A percentile compares a stretch with the other conserved stretches of the same genome.
These are phyloP conservation scores for Colletotrichum scovillei DNA, from an alignment of 2,329 filamentous ascomycete species.

Conservation along the genomic window DNA sequence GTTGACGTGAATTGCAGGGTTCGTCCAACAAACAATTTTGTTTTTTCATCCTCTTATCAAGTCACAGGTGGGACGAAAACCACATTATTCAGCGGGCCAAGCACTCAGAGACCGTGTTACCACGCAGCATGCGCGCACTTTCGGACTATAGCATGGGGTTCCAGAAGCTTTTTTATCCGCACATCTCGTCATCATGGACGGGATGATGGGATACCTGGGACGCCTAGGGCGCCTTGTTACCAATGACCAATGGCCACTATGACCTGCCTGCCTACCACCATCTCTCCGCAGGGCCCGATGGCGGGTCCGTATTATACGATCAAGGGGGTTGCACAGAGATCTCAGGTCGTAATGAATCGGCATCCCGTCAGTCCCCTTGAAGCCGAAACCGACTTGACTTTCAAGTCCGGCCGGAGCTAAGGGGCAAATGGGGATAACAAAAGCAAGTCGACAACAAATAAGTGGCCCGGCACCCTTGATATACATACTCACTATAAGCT, in stretches of 20 bases:
- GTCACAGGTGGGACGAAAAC: too few species aligned
- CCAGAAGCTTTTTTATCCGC: constrained; percentile 2
- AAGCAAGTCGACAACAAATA: not conserved
- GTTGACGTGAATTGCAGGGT: not conserved
- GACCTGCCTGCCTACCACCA: not conserved
- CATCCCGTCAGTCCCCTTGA: not conserved
- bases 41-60: not conserved
- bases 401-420: not conserved
- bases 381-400: constrained; percentile 7
- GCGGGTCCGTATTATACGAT: not conserved
- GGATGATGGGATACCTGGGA: constrained; percentile 6
- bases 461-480: not conserved
- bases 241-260: not conserved
- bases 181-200: constrained; percentile 6
- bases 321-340: constrained; percentile 15
- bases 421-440: not conserved
- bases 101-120: not conserved
- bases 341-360: constrained; percentile 13
- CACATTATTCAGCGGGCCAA: not conserved
- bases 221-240: not conserved
- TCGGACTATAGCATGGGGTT: not conserved
- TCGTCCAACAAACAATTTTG: not conserved
- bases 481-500: not conserved
- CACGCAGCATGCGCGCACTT: not conserved
- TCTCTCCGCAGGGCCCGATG: constrained; percentile 1